phyloP scores from a whole-genome alignment of 2,329 filamentous ascomycete species.

The Colletotrichum lupini region DNA sequence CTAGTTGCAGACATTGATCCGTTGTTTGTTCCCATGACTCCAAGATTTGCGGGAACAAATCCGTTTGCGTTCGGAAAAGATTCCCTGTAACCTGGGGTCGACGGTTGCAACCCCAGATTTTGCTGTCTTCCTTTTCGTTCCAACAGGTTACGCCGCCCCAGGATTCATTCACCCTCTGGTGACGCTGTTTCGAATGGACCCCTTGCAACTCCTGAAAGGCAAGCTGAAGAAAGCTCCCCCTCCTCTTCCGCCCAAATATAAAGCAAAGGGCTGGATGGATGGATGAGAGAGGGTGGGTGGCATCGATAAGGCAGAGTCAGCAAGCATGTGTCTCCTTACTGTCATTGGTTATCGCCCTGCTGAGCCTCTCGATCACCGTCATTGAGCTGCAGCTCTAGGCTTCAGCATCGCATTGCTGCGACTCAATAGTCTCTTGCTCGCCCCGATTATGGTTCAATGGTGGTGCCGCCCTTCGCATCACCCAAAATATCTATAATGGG shows the following conservation, averaged over 20 bases:
- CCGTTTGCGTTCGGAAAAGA: conserved; percentile 30
- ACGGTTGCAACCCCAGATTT: conserved; percentile 19
- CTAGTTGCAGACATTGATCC: conserved; percentile 23
- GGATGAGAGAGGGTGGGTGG: conserved; percentile 12
- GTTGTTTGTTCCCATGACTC: conserved; percentile 30
- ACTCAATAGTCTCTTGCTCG: background rate
- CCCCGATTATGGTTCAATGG: too few relatives aligned
- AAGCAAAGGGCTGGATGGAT: background rate
- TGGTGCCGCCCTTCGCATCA: background rate
- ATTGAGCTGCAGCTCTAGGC: conserved; percentile 22
- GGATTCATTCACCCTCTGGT: background rate
- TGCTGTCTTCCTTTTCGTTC: background rate
- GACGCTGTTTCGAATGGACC: background rate
- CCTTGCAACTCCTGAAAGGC: background rate
- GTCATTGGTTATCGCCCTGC: conserved; percentile 5
- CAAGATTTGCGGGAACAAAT: conserved; percentile 2
- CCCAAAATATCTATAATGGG: background rate
- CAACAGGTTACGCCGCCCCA: background rate
- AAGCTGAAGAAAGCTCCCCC: background rate
- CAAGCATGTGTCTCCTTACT: background rate
- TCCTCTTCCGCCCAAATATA: background rate
- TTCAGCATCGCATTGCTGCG: conserved; percentile 28
- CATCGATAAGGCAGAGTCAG: conserved; percentile 9
- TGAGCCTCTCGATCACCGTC: conserved; percentile 21
- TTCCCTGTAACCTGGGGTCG: conserved; percentile 5